phyloP scores from a whole-genome alignment of 208 protist species.

The Naegleria gruberi region DNA sequence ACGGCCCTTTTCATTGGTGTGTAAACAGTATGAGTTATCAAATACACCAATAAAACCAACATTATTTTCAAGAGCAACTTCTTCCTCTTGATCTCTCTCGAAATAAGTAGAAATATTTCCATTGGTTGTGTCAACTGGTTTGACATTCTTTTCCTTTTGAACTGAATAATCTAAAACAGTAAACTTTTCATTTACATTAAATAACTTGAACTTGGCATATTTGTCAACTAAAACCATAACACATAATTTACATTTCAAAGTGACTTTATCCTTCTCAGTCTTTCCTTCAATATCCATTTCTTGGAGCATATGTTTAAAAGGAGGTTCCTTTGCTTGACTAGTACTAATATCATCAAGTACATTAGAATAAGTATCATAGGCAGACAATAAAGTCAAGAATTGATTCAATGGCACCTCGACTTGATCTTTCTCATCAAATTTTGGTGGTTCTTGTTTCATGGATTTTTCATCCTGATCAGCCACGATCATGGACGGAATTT shows the following conservation, averaged over 20 bases:
- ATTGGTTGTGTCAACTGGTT: not conserved
- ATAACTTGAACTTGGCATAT: not conserved
- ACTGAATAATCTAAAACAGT: not conserved
- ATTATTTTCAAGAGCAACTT: not conserved
- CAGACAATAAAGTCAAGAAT: not conserved
- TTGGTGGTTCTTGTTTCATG: too few relatives aligned
- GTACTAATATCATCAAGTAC: not conserved
- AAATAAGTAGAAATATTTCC: not conserved
- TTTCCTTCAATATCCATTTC: conserved; percentile 4
- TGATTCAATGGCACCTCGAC: not conserved
- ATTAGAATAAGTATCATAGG: not conserved
- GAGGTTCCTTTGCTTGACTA: not conserved
- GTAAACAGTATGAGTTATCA: not conserved
- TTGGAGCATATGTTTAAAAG: not conserved
- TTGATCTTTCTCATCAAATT: not conserved
- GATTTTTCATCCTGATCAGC: too few relatives aligned
- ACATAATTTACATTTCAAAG: not conserved
- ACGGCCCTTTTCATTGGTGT: not conserved
- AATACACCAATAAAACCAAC: not conserved
- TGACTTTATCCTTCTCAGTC: not conserved
- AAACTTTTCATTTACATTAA: not conserved
- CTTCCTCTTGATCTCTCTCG: not conserved
- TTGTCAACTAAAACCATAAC: not conserved
- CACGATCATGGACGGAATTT: too few relatives aligned
- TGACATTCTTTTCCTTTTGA: not conserved